phyloP scores from a whole-genome alignment of 805 yeast species.

The Komagataella pastoris region DNA sequence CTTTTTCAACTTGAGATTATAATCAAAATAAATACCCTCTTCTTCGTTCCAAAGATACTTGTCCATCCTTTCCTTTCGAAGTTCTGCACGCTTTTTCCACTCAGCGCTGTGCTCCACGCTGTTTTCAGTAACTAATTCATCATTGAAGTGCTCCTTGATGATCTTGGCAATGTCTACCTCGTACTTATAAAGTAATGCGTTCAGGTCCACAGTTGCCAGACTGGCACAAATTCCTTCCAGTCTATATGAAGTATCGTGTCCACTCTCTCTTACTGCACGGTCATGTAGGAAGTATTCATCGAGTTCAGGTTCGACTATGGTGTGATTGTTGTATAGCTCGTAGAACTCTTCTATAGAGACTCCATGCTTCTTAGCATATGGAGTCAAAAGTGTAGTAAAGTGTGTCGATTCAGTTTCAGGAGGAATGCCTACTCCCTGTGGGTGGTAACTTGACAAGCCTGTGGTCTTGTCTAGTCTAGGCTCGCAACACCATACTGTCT shows the following conservation, averaged over 20 bases:
- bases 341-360: conserved; percentile 51
- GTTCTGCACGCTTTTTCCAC: conserved; percentile 53
- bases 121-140: conserved; percentile 26
- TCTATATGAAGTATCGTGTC: conserved; percentile 90
- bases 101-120: conserved; percentile 27
- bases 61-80: conserved; percentile 41
- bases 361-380: conserved; percentile 53
- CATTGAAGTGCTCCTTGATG: conserved; percentile 42
- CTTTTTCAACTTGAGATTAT: conserved; percentile 42
- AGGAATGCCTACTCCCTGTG: conserved; percentile 86
- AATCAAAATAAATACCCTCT: conserved; percentile 72
- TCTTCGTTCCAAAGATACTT: conserved; percentile 77
- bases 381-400: conserved; percentile 56
- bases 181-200: conserved; percentile 77
- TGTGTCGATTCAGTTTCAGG: conserved; percentile 93
- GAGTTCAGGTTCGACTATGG: conserved; percentile 60
- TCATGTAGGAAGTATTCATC: conserved; percentile 88
- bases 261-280: conserved; percentile 90
- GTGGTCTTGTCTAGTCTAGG: conserved; percentile 68
- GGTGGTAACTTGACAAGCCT: conserved; percentile 82
- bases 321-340: conserved; percentile 51
- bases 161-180: conserved; percentile 70
- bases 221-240: conserved; percentile 83
- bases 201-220: conserved; percentile 83
- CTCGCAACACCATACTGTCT: conserved; percentile 58